Percentiles rank a stretch among this genome's conserved stretches.
These are phyloP conservation scores for Aeschynomene evenia DNA, from an alignment of 306 rosid species.

Conservation along the genomic window DNA sequence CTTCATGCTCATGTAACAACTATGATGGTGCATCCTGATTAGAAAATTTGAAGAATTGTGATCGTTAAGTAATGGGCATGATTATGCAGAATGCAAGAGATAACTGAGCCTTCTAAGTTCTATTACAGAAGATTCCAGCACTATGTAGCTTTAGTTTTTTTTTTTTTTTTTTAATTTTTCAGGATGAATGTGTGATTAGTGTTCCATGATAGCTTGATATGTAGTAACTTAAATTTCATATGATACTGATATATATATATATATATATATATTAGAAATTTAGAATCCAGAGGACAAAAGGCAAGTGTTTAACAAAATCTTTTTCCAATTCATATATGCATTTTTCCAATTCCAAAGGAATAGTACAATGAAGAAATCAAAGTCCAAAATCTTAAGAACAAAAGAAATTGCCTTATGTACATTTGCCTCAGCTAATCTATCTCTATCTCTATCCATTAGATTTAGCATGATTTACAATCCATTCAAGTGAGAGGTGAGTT, in stretches of 20 bases:
- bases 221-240: neutral
- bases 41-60: too few species aligned
- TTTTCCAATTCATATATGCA: conserved; percentile 5
- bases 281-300: too few species aligned
- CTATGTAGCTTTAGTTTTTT: too few species aligned
- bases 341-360: neutral
- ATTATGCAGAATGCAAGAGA: too few species aligned
- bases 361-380: neutral
- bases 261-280: too few species aligned
- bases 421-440: neutral
- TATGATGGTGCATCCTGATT: too few species aligned
- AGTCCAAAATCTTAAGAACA: neutral
- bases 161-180: too few species aligned
- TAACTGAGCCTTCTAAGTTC: neutral
- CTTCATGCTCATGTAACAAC: too few species aligned
- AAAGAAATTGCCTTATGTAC: neutral
- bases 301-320: neutral
- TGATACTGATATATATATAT: neutral
- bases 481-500: conserved; percentile 29
- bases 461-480: neutral
- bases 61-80: too few species aligned
- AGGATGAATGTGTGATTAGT: too few species aligned
- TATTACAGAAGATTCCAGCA: too few species aligned
- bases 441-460: neutral
- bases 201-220: neutral